phyloP scores from a whole-genome alignment of 2,329 filamentous ascomycete species.

The Capronia coronata region DNA sequence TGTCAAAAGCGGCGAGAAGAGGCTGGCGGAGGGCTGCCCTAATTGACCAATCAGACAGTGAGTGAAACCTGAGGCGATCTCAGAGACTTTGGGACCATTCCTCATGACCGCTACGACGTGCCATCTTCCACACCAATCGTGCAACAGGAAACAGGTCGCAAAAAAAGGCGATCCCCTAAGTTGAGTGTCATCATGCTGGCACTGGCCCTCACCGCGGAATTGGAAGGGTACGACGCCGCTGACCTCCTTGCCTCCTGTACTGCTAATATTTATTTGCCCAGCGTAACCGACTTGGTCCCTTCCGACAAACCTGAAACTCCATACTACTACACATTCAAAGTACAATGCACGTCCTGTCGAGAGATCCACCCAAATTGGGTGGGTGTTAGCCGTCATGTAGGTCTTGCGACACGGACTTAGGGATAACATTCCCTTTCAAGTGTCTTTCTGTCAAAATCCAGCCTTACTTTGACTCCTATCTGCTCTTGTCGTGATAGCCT shows the following conservation, averaged over 20 bases:
- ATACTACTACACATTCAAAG: slow-evolving; percentile 97
- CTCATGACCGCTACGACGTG: background rate
- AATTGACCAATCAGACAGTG: background rate
- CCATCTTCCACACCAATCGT: background rate
- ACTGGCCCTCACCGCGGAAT: slow-evolving; percentile 25
- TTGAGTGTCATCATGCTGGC: slow-evolving; percentile 17
- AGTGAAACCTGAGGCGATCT: background rate
- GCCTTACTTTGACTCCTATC: background rate
- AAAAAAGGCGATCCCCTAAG: slow-evolving; percentile 29
- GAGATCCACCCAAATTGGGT: slow-evolving; percentile 85
- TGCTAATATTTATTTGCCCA: slow-evolving; percentile 36
- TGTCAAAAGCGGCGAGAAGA: background rate
- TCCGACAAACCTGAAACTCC: slow-evolving; percentile 72
- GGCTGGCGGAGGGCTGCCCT: background rate
- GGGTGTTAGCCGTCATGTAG: slow-evolving; percentile 79
- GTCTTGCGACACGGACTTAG: slow-evolving; percentile 31
- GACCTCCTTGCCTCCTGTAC: background rate
- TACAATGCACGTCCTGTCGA: slow-evolving; percentile 95
- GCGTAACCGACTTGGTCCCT: slow-evolving; percentile 83
- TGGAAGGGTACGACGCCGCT: slow-evolving; percentile 27
- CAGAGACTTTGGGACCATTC: background rate
- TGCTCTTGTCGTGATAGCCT: background rate
- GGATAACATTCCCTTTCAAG: background rate
- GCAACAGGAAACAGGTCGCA: background rate
- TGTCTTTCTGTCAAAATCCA: background rate